Evolutionary conservation across 2,329 filamentous ascomycete genomes (phyloP).

Genomic region (Xylaria digitata): DNA sequence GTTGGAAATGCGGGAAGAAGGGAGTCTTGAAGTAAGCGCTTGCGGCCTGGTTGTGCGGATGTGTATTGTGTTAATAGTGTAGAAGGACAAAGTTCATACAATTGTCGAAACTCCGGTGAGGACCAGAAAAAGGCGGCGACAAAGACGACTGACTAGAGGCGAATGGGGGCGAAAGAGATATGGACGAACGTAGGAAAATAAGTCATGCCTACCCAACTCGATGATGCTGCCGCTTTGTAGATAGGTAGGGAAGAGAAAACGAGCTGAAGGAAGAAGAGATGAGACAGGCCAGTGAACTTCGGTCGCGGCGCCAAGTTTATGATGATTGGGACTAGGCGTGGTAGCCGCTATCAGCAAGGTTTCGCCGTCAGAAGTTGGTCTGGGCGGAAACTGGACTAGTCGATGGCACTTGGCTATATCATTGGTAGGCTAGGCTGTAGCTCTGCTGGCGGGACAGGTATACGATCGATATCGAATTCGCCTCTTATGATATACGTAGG

Average conservation of each 20-base stretch:
- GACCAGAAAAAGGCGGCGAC: conserved; percentile 17
- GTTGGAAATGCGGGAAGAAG: conserved; percentile 36
- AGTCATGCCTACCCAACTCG: conserved; percentile 17
- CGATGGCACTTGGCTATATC: conserved; percentile 33
- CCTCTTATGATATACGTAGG: conserved; percentile 4
- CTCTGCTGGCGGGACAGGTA: conserved; percentile 12
- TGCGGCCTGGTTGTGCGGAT: conserved; percentile 24
- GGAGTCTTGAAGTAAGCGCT: conserved; percentile 27
- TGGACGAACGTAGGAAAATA: conserved; percentile 7
- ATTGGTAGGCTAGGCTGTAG: conserved; percentile 32
- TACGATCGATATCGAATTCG: conserved; percentile 26
- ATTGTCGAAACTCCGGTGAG: conserved; percentile 10
- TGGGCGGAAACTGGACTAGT: conserved; percentile 29
- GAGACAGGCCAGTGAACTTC: conserved; percentile 21
- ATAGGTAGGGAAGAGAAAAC: conserved; percentile 9
- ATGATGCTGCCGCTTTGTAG: conserved; percentile 19
- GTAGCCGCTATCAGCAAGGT: conserved; percentile 33
- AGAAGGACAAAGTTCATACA: conserved; percentile 10
- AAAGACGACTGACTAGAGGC: conserved; percentile 7
- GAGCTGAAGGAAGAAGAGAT: conserved; percentile 19
- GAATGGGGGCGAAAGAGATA: conserved; percentile 15
- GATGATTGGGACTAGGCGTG: conserved; percentile 33
- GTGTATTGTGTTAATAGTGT: conserved; percentile 8
- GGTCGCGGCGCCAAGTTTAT: conserved; percentile 36
- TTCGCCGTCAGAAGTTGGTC: conserved; percentile 31